Conservation (phyloP, 495 filamentous ascomycete genomes). For the Aspergillus nidulans region DNA sequence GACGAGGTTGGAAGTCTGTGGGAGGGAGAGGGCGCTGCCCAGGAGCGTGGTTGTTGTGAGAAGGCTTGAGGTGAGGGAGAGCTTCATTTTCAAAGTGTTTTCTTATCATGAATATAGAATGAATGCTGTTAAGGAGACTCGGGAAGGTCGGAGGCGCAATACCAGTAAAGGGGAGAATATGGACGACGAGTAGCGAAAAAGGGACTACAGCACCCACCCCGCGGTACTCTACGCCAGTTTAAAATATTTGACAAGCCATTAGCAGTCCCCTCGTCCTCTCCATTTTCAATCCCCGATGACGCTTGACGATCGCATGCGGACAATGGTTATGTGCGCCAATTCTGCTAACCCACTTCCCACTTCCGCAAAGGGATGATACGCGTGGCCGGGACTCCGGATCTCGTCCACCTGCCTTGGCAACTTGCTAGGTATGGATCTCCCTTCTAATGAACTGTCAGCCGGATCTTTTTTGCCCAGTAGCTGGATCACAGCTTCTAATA, state of each 20-base stretch:
- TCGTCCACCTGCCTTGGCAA: background rate
- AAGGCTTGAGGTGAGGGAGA: background rate
- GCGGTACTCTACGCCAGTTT: background rate
- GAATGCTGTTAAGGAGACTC: background rate
- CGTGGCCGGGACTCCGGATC: background rate
- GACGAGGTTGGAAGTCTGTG: background rate
- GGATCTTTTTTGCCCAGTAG: background rate
- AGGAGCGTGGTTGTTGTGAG: conserved; percentile 23
- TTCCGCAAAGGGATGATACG: background rate
- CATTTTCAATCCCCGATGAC: background rate
- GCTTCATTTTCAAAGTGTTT: background rate
- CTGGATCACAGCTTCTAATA: background rate
- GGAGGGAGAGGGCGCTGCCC: conserved; percentile 24
- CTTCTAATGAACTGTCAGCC: background rate
- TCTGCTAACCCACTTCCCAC: too few species aligned
- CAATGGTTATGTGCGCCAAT: background rate
- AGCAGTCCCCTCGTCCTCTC: background rate
- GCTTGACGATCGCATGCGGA: conserved; percentile 7
- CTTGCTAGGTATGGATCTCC: background rate
- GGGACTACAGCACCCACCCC: background rate
- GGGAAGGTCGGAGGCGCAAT: background rate
- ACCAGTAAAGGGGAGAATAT: background rate
- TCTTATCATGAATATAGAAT: background rate
- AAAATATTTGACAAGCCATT: background rate
- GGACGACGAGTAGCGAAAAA: background rate